phyloP scores from a whole-genome alignment of 1,284 basidiomycete genomes.

The Stygiomarasmius scandens region DNA sequence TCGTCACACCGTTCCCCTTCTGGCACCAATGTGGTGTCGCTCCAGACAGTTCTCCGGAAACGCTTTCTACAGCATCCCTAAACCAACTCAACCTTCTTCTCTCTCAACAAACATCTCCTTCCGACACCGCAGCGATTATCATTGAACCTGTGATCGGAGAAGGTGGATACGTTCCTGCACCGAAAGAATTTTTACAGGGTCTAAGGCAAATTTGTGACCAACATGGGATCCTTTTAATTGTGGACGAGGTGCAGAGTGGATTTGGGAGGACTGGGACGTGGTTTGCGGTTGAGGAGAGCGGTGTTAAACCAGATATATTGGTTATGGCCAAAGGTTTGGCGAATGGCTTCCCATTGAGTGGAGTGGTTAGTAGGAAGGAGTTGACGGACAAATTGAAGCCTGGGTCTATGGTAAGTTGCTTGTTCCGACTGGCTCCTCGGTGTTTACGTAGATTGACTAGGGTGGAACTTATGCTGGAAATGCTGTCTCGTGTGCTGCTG shows the following conservation, averaged over 20 bases:
- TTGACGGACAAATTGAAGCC: conserved; percentile 80
- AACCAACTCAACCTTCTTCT: conserved; percentile 86
- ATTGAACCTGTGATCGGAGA: conserved; percentile 94
- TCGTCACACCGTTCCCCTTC: conserved; percentile 85
- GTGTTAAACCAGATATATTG: conserved; percentile 86
- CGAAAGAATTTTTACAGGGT: conserved; percentile 78
- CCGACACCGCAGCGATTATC: conserved; percentile 90
- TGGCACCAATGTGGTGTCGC: conserved; percentile 86
- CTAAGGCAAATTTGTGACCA: conserved; percentile 86
- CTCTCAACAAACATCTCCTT: conserved; percentile 81
- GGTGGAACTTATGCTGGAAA: conserved; percentile 93
- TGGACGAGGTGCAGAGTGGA: conserved; percentile 91
- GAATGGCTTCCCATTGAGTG: conserved; percentile 93
- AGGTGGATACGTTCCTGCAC: conserved; percentile 93
- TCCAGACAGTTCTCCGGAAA: conserved; percentile 61
- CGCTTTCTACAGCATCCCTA: conserved; percentile 71
- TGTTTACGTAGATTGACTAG: too few relatives aligned
- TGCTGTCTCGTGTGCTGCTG: conserved; percentile 87
- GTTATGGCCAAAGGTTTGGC: conserved; percentile 92
- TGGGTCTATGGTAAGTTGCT: conserved; percentile 69
- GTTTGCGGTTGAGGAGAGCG: conserved; percentile 80
- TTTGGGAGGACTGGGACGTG: conserved; percentile 89
- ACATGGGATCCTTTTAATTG: conserved; percentile 80
- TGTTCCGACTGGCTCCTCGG: too few relatives aligned
- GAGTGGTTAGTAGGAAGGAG: conserved; percentile 81